phyloP scores from a whole-genome alignment of 208 protist genomes.

The Acanthamoeba royreba region DNA sequence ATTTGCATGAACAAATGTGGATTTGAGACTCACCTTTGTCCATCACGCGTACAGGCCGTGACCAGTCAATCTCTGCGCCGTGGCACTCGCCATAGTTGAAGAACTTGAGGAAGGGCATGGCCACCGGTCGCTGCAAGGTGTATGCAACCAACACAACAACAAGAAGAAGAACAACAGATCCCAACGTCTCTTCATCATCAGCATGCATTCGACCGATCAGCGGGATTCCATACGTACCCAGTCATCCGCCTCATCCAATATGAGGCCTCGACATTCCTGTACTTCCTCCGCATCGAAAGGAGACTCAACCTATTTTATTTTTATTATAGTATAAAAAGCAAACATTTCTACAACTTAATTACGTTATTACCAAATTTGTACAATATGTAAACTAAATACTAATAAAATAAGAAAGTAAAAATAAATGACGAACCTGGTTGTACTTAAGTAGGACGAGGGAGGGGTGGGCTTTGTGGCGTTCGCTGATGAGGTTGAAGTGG shows the following conservation, averaged over 20 bases:
- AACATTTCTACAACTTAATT: not conserved
- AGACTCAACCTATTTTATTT: not conserved
- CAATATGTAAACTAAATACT: not conserved
- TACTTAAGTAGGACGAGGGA: not conserved
- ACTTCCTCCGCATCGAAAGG: not conserved
- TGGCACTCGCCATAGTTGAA: not conserved
- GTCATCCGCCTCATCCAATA: not conserved
- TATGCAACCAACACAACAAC: not conserved
- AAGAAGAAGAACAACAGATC: not conserved
- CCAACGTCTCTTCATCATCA: not conserved
- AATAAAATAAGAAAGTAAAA: not conserved
- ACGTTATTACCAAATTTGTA: too few relatives aligned
- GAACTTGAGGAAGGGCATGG: slow-evolving; percentile 1
- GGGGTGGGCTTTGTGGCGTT: not conserved
- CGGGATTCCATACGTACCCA: not conserved
- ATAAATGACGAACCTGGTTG: not conserved
- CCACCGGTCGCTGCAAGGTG: not conserved
- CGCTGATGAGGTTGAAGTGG: not conserved
- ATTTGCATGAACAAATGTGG: not conserved
- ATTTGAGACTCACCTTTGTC: not conserved
- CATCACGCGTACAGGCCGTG: not conserved
- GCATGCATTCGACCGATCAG: not conserved
- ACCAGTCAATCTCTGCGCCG: not conserved
- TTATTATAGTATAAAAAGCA: not conserved
- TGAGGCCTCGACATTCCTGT: not conserved